Evolutionary conservation across 148 eudicot genomes (phyloP), one percentile per base, ranked within the genome.

Genomic region (Euryodendron excelsum): DNA sequence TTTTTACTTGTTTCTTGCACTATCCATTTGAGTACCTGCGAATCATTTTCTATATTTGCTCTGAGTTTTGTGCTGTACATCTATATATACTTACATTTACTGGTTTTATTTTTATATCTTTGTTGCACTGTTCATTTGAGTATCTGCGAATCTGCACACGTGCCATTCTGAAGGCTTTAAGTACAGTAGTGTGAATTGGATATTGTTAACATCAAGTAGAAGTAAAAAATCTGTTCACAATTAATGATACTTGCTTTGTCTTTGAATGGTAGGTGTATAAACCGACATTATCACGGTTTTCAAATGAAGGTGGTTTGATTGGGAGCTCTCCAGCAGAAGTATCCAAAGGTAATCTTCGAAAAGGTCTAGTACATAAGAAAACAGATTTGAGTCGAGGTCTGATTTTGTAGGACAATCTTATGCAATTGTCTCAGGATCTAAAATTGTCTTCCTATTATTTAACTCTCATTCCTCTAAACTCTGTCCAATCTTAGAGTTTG

Each of bases 281-380:
- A 80, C 98, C 98, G 58, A 87, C 99, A 62, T 82, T 96, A 75
- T 71, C 86, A 31, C 85, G 92, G 77, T 96, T 96, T 84, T 80
- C 73, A 65, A 83, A 86, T 83, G 92, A 82, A 72, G 99, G 98
- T 84, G 99, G 99, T 71, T 72, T 92, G 85, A 83, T 82, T 61
- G 98, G 93, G 63, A 85, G 75, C 83, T 89, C 97, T 68, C 99
- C 99, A 21, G 91, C 90, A 61, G 97, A 92, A 85, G 89, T 90
- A 79, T 87, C 98, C 50, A 84, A 89, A 89, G 99, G 99, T 92
- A 86, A 80, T 66, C 17, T 33, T 63, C 47, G 21, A 31, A 44
- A 66, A 23, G 30, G 27, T 34, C 41, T 63, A 65, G 15, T 39
- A 53, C 23, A 1, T 59, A 48, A 71, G 64, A 52, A 33, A 34